These are phyloP conservation scores for Recurvomyces mirabilis DNA, from an alignment of 495 filamentous ascomycete species.

Conservation along the genomic window DNA sequence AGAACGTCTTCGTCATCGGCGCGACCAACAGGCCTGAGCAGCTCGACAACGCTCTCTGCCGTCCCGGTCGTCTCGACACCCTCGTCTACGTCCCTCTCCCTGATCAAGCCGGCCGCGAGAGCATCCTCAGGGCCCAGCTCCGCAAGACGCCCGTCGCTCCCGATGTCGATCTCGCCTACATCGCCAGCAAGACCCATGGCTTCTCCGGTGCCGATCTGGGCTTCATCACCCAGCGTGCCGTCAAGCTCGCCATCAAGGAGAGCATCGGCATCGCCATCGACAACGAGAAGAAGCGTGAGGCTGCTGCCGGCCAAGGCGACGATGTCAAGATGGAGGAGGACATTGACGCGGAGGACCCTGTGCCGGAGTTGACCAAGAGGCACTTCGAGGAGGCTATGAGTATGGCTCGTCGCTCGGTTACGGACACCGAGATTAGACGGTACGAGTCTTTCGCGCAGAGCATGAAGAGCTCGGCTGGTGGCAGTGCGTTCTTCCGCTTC, in stretches of 20 bases:
- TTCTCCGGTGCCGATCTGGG: conserved; percentile 99
- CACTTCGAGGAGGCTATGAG: conserved; percentile 99
- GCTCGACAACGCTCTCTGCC: conserved; percentile 92
- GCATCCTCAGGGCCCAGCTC: conserved; percentile 90
- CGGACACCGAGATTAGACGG: conserved; percentile 88
- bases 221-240: conserved; percentile 95
- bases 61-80: conserved; percentile 95
- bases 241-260: conserved; percentile 99
- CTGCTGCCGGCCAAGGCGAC: conserved; percentile 66
- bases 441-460: conserved; percentile 98
- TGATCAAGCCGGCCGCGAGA: conserved; percentile 72
- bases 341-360: conserved; percentile 76
- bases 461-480: conserved; percentile 85
- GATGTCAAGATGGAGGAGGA: conserved; percentile 63
- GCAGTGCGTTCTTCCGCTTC: conserved; percentile 95
- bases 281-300: conserved; percentile 76
- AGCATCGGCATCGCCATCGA: conserved; percentile 84
- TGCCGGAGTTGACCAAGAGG: conserved; percentile 88
- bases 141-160: conserved; percentile 89
- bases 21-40: conserved; percentile 98
- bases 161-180: conserved; percentile 82
- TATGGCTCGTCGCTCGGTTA: conserved; percentile 82
- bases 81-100: conserved; percentile 96
- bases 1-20: conserved; percentile 99
- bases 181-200: conserved; percentile 93